Evolutionary conservation across 1,284 basidiomycete genomes (phyloP).

Genomic region (Irpex lacteus): DNA sequence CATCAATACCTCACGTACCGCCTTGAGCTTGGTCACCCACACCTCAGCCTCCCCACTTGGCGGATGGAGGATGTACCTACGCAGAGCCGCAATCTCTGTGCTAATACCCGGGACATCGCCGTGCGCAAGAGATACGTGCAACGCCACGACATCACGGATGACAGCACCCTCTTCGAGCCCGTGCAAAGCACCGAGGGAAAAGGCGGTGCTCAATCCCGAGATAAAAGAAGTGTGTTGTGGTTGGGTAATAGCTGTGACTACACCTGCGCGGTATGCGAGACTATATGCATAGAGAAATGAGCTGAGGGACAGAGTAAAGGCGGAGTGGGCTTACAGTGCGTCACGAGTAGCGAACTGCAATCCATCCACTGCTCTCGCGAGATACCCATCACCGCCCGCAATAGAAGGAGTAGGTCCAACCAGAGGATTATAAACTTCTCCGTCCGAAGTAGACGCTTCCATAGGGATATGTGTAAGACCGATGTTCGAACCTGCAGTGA

Average conservation of each 20-base stretch:
- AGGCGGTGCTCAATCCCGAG: constrained; percentile 49
- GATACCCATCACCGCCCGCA: constrained; percentile 45
- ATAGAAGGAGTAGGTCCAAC: constrained; percentile 39
- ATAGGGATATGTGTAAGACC: constrained; percentile 59
- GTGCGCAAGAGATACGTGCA: constrained; percentile 62
- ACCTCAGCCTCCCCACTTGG: constrained; percentile 37
- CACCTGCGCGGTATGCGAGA: constrained; percentile 58
- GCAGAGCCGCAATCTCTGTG: constrained; percentile 54
- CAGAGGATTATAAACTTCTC: constrained; percentile 52
- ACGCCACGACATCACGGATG: constrained; percentile 61
- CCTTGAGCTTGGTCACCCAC: constrained; percentile 57
- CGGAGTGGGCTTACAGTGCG: constrained; percentile 52
- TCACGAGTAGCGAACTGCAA: constrained; percentile 70
- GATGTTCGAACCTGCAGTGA: constrained; percentile 58
- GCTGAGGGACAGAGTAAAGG: neutral
- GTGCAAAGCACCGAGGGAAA: constrained; percentile 57
- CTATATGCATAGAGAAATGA: constrained; percentile 38
- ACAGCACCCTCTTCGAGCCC: constrained; percentile 69
- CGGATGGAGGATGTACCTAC: constrained; percentile 45
- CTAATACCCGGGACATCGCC: constrained; percentile 34
- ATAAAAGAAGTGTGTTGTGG: constrained; percentile 58
- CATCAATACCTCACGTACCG: constrained; percentile 34
- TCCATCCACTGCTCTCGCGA: constrained; percentile 73
- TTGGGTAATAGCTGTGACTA: constrained; percentile 60
- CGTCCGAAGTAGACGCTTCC: constrained; percentile 72